These are phyloP conservation scores for Medicago truncatula DNA, from an alignment of 306 rosid species.

Conservation along the genomic window MtrunA17r5.0-ANR NC_053044.1:46859001-46859500, in stretches of 20 bases:
- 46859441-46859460: background rate
- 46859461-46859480: no score
- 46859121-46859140: conserved; percentile 2
- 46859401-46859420: conserved; percentile 22
- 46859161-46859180: conserved; percentile 57
- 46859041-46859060: conserved; percentile 82
- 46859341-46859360: conserved; percentile 21
- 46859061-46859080: conserved; percentile 28
- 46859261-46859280: conserved; percentile 75
- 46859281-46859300: conserved; percentile 78
- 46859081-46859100: conserved; percentile 26
- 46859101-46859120: conserved; percentile 7
- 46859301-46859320: conserved; percentile 88
- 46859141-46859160: conserved; percentile 24
- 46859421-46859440: background rate
- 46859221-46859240: conserved; percentile 70
- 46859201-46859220: conserved; percentile 85
- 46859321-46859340: conserved; percentile 58
- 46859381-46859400: conserved; percentile 1
- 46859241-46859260: conserved; percentile 67
- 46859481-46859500: conserved; percentile 1
- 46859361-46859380: conserved; percentile 18
- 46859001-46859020: conserved; percentile 73
- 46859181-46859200: conserved; percentile 87
- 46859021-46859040: conserved; percentile 72